phyloP scores from a whole-genome alignment of 305 asterid species.

The Petunia hybrid region DNA sequence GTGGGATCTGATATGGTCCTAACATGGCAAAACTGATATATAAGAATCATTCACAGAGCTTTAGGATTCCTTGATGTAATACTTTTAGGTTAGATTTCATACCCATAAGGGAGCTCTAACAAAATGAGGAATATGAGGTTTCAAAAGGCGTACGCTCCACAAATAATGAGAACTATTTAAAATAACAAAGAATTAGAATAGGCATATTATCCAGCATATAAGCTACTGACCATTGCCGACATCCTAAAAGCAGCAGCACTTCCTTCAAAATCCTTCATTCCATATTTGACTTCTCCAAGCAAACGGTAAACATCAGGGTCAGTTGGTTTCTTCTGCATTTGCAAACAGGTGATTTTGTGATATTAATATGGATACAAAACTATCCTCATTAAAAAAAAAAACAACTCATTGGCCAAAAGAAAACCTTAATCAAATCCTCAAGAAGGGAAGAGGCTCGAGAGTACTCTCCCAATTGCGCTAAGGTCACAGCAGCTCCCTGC shows the following conservation, averaged over 20 bases:
- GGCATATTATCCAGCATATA: constrained; percentile 32
- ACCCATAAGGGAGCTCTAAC: not conserved
- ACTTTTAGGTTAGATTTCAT: not conserved
- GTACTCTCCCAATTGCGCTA: constrained; percentile 83
- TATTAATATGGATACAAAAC: constrained; percentile 10
- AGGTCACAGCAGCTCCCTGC: constrained; percentile 94
- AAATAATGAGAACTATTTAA: constrained; percentile 13
- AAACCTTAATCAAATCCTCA: constrained; percentile 81
- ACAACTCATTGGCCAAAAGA: constrained; percentile 33
- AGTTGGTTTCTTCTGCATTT: constrained; percentile 67
- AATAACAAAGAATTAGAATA: constrained; percentile 15
- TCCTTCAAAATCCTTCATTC: constrained; percentile 82
- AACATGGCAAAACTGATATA: constrained; percentile 13
- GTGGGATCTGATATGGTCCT: constrained; percentile 22
- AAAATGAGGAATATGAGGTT: not conserved
- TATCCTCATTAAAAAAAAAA: constrained; percentile 19
- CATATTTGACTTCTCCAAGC: constrained; percentile 94
- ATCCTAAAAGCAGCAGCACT: constrained; percentile 78
- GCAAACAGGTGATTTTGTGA: constrained; percentile 38
- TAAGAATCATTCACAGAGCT: not conserved
- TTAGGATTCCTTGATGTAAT: not conserved
- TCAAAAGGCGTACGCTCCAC: not conserved
- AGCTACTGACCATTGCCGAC: constrained; percentile 67
- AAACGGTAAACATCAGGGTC: constrained; percentile 87
- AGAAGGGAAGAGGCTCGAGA: constrained; percentile 67